These are phyloP conservation scores for Sabuloglossum arenarium DNA, from an alignment of 495 filamentous ascomycete genomes.

Conservation along the genomic window DNA sequence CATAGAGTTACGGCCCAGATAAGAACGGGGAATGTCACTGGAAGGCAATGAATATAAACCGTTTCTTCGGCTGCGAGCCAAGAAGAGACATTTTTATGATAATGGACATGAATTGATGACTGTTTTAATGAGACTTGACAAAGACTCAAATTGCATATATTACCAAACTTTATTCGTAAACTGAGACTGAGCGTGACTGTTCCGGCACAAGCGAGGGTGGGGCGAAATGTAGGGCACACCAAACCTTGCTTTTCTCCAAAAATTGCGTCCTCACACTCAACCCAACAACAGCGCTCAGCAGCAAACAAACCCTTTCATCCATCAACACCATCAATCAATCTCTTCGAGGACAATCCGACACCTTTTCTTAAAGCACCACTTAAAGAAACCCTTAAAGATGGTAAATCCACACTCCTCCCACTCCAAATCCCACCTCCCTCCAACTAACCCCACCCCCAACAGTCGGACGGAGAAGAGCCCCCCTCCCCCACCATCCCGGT, in stretches of 20 bases:
- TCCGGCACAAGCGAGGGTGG: neutral
- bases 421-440: neutral
- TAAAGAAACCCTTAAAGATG: conserved; percentile 21
- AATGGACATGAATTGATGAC: too few relatives aligned
- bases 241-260: conserved; percentile 23
- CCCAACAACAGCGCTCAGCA: neutral
- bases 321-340: conserved; percentile 13
- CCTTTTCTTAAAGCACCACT: conserved; percentile 17
- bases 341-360: conserved; percentile 49
- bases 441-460: conserved; percentile 5
- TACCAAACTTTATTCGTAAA: too few relatives aligned
- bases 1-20: neutral
- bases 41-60: neutral
- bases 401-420: conserved; percentile 12
- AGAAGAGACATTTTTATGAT: neutral
- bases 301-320: conserved; percentile 15
- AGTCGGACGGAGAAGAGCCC: conserved; percentile 83
- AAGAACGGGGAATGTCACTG: neutral
- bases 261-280: conserved; percentile 20
- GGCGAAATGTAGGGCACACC: conserved; percentile 1
- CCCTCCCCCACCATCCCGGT: conserved; percentile 30
- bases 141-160: too few relatives aligned
- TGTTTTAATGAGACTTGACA: too few relatives aligned
- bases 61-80: neutral
- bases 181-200: neutral